phyloP scores from a whole-genome alignment of 2,329 filamentous ascomycete genomes.

The Fusarium sp. region DNA sequence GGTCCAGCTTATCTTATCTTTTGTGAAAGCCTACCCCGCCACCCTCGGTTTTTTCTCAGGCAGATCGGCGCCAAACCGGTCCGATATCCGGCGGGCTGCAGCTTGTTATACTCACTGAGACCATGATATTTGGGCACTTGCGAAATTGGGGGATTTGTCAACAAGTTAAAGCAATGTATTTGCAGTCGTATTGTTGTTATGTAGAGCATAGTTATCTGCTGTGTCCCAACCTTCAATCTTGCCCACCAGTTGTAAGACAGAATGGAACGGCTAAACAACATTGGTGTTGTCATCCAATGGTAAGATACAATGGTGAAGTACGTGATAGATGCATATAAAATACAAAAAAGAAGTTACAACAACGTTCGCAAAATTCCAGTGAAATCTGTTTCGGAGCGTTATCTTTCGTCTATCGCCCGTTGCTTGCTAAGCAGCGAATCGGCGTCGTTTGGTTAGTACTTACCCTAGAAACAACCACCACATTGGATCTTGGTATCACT shows the following conservation, averaged over 20 bases:
- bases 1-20: conserved; percentile 48
- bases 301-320: not conserved
- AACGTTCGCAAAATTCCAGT: not conserved
- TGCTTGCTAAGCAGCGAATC: conserved; percentile 42
- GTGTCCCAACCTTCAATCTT: not conserved
- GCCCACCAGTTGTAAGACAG: not conserved
- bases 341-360: not conserved
- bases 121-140: not conserved
- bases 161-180: not conserved
- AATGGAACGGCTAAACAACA: not conserved
- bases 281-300: not conserved
- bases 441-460: conserved; percentile 32
- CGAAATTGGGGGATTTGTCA: not conserved
- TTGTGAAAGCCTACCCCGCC: conserved; percentile 25
- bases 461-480: conserved; percentile 35
- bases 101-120: not conserved
- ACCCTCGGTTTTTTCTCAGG: conserved; percentile 13
- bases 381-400: not conserved
- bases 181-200: not conserved
- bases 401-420: not conserved
- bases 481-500: conserved; percentile 4
- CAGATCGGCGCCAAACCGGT: conserved; percentile 5
- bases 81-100: conserved; percentile 13
- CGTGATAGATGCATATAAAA: not conserved
- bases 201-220: not conserved